Evolutionary conservation across 2,329 filamentous ascomycete species (phyloP).

Genomic region (Phaeoacremonium minimum): DNA sequence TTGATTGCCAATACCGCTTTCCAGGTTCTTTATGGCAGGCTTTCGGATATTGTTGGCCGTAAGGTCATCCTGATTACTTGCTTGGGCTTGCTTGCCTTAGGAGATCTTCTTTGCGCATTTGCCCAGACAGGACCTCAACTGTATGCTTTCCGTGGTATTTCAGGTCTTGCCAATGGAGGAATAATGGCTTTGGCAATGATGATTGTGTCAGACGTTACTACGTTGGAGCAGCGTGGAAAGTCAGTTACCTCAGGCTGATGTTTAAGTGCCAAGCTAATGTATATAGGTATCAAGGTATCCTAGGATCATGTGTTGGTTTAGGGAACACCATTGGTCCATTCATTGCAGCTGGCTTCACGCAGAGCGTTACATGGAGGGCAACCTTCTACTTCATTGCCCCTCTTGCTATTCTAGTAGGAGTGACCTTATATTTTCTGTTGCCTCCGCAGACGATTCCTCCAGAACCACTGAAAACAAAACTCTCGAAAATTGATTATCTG

Average conservation of each 20-base stretch:
- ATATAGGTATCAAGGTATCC: constrained; percentile 25
- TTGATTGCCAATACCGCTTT: constrained; percentile 29
- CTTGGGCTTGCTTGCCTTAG: constrained; percentile 19
- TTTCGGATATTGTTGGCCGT: constrained; percentile 30
- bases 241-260: constrained; percentile 17
- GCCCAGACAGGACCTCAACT: constrained; percentile 22
- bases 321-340: constrained; percentile 43
- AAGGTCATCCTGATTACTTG: constrained; percentile 25
- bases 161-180: constrained; percentile 28
- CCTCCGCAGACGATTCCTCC: constrained; percentile 41
- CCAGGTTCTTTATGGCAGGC: constrained; percentile 27
- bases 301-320: constrained; percentile 35
- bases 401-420: constrained; percentile 33
- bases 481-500: constrained; percentile 54
- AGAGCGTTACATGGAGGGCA: constrained; percentile 16
- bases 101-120: constrained; percentile 26
- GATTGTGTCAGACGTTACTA: constrained; percentile 30
- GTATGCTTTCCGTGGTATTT: constrained; percentile 27
- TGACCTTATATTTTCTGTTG: constrained; percentile 37
- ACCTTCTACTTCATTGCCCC: constrained; percentile 44
- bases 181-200: constrained; percentile 29
- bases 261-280: neutral
- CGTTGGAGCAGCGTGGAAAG: constrained; percentile 27
- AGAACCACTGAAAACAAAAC: constrained; percentile 38
- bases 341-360: constrained; percentile 38